Percentiles rank a stretch among this genome's conserved stretches.
These are phyloP conservation scores for Pharnaceum exiguum DNA, from an alignment of 148 eudicot species.

Conservation along the genomic window DNA sequence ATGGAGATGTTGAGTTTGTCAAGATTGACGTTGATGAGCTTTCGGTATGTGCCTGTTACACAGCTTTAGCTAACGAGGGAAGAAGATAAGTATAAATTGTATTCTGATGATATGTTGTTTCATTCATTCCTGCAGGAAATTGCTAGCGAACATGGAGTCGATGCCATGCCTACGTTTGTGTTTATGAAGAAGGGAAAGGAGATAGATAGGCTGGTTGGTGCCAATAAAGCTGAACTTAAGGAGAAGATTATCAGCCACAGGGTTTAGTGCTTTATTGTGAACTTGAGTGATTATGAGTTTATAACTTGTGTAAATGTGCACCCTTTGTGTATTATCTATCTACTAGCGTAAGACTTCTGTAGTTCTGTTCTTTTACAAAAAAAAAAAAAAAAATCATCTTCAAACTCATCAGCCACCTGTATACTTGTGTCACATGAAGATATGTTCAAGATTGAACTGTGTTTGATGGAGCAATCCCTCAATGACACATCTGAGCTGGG, in stretches of 20 bases:
- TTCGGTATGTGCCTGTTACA: slow-evolving; percentile 35
- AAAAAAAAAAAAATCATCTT: background rate
- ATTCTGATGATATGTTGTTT: background rate
- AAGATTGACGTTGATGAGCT: slow-evolving; percentile 88
- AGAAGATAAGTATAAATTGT: no score
- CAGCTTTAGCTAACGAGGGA: no score
- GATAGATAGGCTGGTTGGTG: slow-evolving; percentile 53
- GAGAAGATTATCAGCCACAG: slow-evolving; percentile 42
- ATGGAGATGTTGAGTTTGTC: slow-evolving; percentile 61
- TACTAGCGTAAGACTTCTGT: background rate
- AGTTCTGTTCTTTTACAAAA: background rate
- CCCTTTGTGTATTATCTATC: slow-evolving; percentile 8
- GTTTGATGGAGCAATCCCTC: no score
- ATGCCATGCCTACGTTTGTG: slow-evolving; percentile 49
- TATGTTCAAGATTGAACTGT: no score
- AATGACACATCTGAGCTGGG: no score
- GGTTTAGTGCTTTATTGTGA: background rate
- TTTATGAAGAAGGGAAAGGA: slow-evolving; percentile 43
- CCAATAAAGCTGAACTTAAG: slow-evolving; percentile 42
- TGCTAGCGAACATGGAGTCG: slow-evolving; percentile 42
- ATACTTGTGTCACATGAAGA: no score
- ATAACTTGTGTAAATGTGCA: background rate
- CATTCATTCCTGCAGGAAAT: slow-evolving; percentile 32
- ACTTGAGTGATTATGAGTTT: background rate
- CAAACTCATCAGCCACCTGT: background rate